Evolutionary conservation across 2,329 filamentous ascomycete species (phyloP).

Genomic region (Aspergillus fumigatiaffinis): DNA sequence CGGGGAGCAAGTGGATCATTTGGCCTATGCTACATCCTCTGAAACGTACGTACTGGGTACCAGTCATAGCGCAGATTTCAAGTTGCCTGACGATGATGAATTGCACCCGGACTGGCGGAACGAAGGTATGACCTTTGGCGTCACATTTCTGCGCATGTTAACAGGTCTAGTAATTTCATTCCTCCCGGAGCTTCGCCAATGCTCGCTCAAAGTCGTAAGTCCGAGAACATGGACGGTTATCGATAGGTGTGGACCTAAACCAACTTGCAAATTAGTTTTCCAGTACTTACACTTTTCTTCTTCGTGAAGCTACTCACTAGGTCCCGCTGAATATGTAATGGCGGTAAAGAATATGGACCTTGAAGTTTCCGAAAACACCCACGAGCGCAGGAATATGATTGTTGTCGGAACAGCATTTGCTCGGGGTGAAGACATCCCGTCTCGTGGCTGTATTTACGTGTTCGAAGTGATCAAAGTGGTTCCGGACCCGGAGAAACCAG

Average conservation of each 20-base stretch:
- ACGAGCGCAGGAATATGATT: conserved; percentile 77
- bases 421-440: conserved; percentile 86
- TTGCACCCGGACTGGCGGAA: conserved; percentile 75
- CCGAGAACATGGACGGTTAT: conserved; percentile 74
- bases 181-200: conserved; percentile 66
- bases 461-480: conserved; percentile 91
- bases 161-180: conserved; percentile 47
- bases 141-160: conserved; percentile 8
- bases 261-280: neutral
- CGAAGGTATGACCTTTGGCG: conserved; percentile 51
- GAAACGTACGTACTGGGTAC: conserved; percentile 75
- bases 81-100: conserved; percentile 81
- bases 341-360: conserved; percentile 79
- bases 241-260: conserved; percentile 51
- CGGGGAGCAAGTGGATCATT: conserved; percentile 63
- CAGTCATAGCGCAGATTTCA: conserved; percentile 65
- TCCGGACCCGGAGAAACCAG: conserved; percentile 77
- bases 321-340: conserved; percentile 71
- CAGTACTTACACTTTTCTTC: conserved; percentile 6
- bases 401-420: conserved; percentile 79
- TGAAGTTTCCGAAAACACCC: conserved; percentile 86
- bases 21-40: conserved; percentile 73
- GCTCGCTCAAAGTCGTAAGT: conserved; percentile 73
- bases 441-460: conserved; percentile 79
- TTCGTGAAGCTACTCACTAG: conserved; percentile 57